phyloP scores from a whole-genome alignment of 2,329 filamentous ascomycete genomes.

The Colletotrichum sp. region DNA sequence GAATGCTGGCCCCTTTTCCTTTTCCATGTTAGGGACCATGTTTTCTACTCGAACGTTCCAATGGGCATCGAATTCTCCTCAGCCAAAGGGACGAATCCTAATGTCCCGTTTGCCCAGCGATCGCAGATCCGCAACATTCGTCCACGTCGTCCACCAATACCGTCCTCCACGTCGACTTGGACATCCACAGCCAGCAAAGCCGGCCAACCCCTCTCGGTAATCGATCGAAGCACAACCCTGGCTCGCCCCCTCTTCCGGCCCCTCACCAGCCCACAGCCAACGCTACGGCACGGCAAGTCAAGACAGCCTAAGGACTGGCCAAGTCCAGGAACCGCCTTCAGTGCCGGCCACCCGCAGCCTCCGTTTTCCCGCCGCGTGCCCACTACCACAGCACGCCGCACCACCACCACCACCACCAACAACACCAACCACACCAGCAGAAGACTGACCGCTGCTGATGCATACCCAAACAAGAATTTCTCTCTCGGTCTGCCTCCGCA shows the following conservation, averaged over 20 bases:
- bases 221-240: conserved; percentile 4
- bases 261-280: conserved; percentile 11
- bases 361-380: neutral
- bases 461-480: neutral
- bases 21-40: neutral
- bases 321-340: conserved; percentile 1
- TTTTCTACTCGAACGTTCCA: neutral
- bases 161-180: neutral
- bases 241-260: neutral
- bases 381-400: neutral
- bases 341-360: neutral
- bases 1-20: neutral
- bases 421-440: neutral
- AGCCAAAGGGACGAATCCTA: neutral
- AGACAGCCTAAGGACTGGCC: conserved; percentile 3
- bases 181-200: neutral
- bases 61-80: neutral
- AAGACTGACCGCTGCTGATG: neutral
- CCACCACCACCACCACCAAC: neutral
- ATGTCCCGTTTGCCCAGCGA: neutral
- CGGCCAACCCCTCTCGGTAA: conserved; percentile 3
- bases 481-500: neutral
- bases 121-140: neutral
- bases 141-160: conserved; percentile 4
- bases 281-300: conserved; percentile 1